Percentiles rank a stretch among this genome's conserved stretches.
Conservation (phyloP, 257 asterid genomes). For the Solanum sparsipilum region DNA sequence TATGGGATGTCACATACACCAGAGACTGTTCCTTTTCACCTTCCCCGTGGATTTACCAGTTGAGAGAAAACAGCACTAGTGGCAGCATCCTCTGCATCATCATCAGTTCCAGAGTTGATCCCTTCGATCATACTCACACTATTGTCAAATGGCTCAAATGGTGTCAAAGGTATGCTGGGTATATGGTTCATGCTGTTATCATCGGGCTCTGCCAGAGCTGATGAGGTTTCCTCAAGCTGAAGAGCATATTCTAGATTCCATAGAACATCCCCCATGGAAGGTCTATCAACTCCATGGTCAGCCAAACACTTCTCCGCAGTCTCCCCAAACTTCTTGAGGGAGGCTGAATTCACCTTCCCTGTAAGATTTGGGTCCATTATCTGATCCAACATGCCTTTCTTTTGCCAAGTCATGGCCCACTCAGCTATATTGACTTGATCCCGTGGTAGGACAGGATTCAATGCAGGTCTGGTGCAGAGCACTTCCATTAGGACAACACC, state of each 20-base stretch:
- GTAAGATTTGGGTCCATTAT: conserved; percentile 53
- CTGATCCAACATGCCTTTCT: conserved; percentile 69
- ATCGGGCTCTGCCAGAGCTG: conserved; percentile 53
- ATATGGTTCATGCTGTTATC: conserved; percentile 65
- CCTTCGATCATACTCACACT: conserved; percentile 56
- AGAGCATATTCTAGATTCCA: conserved; percentile 79
- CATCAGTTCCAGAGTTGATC: conserved; percentile 45
- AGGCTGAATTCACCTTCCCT: conserved; percentile 57
- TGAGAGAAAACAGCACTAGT: conserved; percentile 70
- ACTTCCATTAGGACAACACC: conserved; percentile 77
- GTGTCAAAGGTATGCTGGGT: conserved; percentile 34
- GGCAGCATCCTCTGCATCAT: conserved; percentile 57
- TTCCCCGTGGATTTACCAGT: conserved; percentile 73
- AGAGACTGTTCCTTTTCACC: conserved; percentile 22
- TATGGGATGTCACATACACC: not conserved
- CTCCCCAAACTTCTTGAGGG: conserved; percentile 70
- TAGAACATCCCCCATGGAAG: conserved; percentile 73
- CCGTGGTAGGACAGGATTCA: conserved; percentile 70
- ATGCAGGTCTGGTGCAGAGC: conserved; percentile 63
- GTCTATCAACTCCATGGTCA: conserved; percentile 70
- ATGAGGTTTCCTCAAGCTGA: conserved; percentile 69
- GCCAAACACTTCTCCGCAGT: conserved; percentile 67
- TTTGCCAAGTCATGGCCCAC: conserved; percentile 82
- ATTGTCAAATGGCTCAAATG: conserved; percentile 45
- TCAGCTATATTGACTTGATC: conserved; percentile 79